phyloP scores from a whole-genome alignment of 2,329 filamentous ascomycete genomes.

The Aureobasidium namibiae region DNA sequence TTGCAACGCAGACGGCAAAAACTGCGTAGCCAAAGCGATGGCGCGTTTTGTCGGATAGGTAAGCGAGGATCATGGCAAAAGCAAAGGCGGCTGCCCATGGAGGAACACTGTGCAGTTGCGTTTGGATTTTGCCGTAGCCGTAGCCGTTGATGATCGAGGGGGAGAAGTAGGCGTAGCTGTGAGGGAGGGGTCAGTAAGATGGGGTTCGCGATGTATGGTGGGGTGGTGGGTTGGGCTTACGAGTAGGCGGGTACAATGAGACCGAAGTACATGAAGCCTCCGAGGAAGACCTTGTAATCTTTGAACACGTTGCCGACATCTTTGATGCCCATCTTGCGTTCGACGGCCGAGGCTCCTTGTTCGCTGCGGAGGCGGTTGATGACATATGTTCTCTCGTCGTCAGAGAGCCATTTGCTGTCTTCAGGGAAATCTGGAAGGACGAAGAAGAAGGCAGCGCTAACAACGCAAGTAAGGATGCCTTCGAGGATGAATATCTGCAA shows the following conservation, averaged over 20 bases:
- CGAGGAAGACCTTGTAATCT: constrained; percentile 41
- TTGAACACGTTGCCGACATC: constrained; percentile 41
- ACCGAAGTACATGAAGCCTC: constrained; percentile 46
- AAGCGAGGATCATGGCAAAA: constrained; percentile 69
- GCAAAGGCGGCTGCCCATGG: constrained; percentile 67
- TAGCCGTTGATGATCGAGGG: constrained; percentile 41
- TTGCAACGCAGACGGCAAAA: constrained; percentile 57
- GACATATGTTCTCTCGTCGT: constrained; percentile 39
- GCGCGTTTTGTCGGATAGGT: constrained; percentile 58
- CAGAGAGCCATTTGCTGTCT: constrained; percentile 36
- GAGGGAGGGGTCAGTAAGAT: not conserved
- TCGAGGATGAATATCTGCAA: constrained; percentile 60
- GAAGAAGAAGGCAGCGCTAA: constrained; percentile 35
- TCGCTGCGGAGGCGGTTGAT: constrained; percentile 39
- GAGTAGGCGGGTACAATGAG: constrained; percentile 34
- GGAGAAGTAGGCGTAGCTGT: constrained; percentile 38
- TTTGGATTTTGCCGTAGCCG: constrained; percentile 45
- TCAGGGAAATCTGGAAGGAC: constrained; percentile 53
- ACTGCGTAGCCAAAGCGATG: constrained; percentile 72
- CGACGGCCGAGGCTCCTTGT: constrained; percentile 39
- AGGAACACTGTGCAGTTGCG: constrained; percentile 47
- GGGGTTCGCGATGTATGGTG: not conserved
- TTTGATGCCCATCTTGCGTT: constrained; percentile 33
- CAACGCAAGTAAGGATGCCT: constrained; percentile 27
- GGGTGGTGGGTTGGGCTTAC: not conserved